phyloP scores from a whole-genome alignment of 1,139 yeast genomes.

The Geotrichum aggregatum region DNA sequence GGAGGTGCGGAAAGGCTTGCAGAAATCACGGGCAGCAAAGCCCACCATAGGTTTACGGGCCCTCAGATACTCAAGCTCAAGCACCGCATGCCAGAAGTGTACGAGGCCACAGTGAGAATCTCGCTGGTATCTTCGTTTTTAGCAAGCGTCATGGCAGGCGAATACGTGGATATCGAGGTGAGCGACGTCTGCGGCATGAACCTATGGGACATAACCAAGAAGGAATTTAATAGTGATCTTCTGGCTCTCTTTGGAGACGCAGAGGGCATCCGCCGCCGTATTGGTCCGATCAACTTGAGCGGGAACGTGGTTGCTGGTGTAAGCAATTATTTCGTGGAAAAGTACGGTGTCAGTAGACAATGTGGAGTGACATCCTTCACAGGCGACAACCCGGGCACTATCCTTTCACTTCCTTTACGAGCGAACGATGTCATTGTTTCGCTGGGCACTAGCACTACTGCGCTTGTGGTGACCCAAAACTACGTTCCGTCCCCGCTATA shows the following conservation, averaged over 20 bases:
- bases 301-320: conserved; percentile 33
- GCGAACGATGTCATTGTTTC: conserved; percentile 77
- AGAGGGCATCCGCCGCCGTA: conserved; percentile 16
- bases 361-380: conserved; percentile 66
- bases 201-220: conserved; percentile 60
- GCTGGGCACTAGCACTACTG: conserved; percentile 87
- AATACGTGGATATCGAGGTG: conserved; percentile 62
- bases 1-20: conserved; percentile 69
- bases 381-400: conserved; percentile 89
- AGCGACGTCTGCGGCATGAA: conserved; percentile 94
- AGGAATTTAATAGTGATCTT: conserved; percentile 52
- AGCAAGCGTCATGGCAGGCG: conserved; percentile 65
- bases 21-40: conserved; percentile 71
- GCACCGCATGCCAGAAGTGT: conserved; percentile 51
- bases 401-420: conserved; percentile 71
- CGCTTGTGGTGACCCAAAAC: conserved; percentile 70
- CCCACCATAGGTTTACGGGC: conserved; percentile 88
- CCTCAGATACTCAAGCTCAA: conserved; percentile 78
- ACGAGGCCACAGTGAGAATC: conserved; percentile 56
- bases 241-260: conserved; percentile 40
- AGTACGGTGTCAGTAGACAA: conserved; percentile 51
- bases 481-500: conserved; percentile 77
- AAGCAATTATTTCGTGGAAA: conserved; percentile 51
- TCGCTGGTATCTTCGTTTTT: conserved; percentile 76
- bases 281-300: conserved; percentile 40